phyloP scores from a whole-genome alignment of 208 protist genomes.

The Porcisia hertigi region DNA sequence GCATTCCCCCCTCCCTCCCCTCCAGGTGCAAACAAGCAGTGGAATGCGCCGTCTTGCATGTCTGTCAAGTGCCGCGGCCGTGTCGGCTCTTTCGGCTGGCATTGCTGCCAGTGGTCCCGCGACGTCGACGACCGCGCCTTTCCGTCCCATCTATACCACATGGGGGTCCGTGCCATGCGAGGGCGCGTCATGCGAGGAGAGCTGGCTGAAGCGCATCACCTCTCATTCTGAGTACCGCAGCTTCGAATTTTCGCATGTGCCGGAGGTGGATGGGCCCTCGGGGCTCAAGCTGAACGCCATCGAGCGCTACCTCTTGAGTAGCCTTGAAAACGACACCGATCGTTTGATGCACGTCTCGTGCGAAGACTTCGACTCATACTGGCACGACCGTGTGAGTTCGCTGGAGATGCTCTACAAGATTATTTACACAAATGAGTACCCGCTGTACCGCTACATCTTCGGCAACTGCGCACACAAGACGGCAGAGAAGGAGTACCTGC shows the following conservation, averaged over 20 bases:
- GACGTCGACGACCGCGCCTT: constrained; percentile 16
- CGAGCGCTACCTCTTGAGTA: constrained; percentile 83
- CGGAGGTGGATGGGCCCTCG: constrained; percentile 48
- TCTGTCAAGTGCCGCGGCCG: constrained; percentile 18
- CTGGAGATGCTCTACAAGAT: constrained; percentile 68
- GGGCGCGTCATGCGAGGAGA: constrained; percentile 54
- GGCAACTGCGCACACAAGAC: constrained; percentile 74
- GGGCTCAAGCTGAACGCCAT: constrained; percentile 58
- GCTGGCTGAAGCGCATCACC: constrained; percentile 81
- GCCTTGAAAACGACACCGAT: constrained; percentile 83
- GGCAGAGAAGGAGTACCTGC: constrained; percentile 64
- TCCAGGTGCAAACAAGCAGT: not conserved
- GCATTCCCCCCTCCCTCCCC: not conserved
- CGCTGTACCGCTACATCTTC: constrained; percentile 72
- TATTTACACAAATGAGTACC: constrained; percentile 66
- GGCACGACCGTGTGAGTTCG: constrained; percentile 82
- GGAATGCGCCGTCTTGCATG: constrained; percentile 37
- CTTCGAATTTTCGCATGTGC: constrained; percentile 89
- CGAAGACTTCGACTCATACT: constrained; percentile 91
- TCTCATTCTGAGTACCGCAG: constrained; percentile 75
- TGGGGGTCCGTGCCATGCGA: constrained; percentile 77
- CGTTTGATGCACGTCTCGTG: constrained; percentile 74
- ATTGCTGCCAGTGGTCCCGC: constrained; percentile 15
- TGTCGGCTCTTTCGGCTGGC: constrained; percentile 14
- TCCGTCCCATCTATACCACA: constrained; percentile 78